Conservation (phyloP, 1,284 basidiomycete genomes). For the Cutaneotrichosporon mucoides region DNA sequence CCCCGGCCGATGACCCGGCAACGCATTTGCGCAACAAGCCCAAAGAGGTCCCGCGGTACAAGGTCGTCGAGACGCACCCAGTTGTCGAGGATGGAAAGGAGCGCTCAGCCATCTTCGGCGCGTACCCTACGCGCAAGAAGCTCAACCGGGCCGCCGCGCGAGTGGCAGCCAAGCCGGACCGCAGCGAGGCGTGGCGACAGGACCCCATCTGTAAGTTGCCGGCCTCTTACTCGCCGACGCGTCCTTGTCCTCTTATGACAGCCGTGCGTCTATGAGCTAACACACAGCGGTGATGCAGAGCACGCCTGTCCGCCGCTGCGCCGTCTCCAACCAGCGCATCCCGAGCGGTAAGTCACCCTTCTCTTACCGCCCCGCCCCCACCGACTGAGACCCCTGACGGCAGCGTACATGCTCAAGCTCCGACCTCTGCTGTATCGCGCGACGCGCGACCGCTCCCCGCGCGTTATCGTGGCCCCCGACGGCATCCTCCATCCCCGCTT, state of each 20-base stretch:
- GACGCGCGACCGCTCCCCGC: not conserved
- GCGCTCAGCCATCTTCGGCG: slow-evolving; percentile 7
- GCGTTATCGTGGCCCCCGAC: slow-evolving; percentile 13
- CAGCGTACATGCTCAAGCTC: slow-evolving; percentile 23
- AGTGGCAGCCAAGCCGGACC: not conserved
- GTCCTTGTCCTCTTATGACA: no score
- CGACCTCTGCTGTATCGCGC: not conserved
- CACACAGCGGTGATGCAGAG: slow-evolving; percentile 11
- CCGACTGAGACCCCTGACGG: not conserved
- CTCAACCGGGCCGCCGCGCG: not conserved
- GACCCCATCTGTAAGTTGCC: slow-evolving; percentile 1
- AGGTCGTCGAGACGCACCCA: not conserved
- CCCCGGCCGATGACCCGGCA: no score
- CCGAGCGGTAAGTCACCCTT: slow-evolving; percentile 10
- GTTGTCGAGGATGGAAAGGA: not conserved
- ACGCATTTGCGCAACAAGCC: no score
- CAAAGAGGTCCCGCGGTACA: no score
- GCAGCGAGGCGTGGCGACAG: not conserved
- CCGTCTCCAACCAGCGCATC: slow-evolving; percentile 2
- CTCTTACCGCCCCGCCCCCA: no score
- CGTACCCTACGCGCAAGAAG: not conserved
- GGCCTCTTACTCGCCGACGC: not conserved
- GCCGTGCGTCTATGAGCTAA: not conserved
- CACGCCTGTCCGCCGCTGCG: slow-evolving; percentile 14
- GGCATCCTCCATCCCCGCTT: slow-evolving; percentile 11